Evolutionary conservation across 192 early-diverging fungal species (phyloP).

Genomic region (Linnemannia hyalina): DNA sequence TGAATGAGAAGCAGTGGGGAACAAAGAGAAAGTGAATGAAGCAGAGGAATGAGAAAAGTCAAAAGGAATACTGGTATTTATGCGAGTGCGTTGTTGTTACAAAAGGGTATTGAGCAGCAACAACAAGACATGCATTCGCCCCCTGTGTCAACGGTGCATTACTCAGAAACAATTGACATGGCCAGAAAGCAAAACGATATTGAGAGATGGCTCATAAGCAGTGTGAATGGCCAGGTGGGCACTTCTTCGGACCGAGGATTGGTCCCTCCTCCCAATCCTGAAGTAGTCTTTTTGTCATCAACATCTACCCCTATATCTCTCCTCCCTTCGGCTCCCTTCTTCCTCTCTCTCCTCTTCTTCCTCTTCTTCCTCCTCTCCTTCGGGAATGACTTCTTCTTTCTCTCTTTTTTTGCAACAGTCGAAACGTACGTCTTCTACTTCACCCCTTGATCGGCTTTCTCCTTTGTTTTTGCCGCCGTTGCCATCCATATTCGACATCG

Average conservation of each 20-base stretch:
- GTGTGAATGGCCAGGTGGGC: background rate
- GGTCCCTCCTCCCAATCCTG: background rate
- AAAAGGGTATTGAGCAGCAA: no score
- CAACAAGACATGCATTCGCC: no score
- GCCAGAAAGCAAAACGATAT: background rate
- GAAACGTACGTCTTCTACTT: background rate
- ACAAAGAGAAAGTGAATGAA: background rate
- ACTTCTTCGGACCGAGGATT: background rate
- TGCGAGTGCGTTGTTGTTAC: no score
- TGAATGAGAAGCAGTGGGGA: background rate
- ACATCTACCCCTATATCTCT: background rate
- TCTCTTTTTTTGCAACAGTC: background rate
- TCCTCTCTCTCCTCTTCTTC: background rate
- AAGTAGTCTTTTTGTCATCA: no score
- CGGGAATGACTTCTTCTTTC: background rate
- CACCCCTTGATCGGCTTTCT: background rate
- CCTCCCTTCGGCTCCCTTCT: background rate
- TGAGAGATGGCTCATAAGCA: background rate
- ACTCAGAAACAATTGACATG: no score
- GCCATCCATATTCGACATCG: background rate
- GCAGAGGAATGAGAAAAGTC: background rate
- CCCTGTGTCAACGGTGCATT: no score
- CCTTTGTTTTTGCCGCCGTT: background rate
- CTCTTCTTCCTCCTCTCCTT: background rate
- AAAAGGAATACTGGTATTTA: background rate